Evolutionary conservation across 176 grass and related monocot genomes (phyloP).

Genomic region (Lolium rigidum): DNA sequence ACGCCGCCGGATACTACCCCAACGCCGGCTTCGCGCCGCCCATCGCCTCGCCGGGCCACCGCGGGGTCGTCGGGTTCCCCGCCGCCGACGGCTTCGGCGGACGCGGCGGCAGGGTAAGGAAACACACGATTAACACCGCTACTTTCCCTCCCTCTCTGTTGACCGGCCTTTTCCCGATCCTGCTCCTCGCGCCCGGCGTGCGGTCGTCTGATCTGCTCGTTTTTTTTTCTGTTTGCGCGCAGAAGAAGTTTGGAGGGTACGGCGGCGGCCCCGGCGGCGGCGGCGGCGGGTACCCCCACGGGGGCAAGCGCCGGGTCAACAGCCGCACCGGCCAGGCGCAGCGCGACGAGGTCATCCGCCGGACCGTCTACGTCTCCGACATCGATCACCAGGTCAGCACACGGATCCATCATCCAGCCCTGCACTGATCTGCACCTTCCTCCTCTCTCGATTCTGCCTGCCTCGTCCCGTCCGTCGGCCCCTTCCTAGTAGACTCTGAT

Average conservation of each 20-base stretch:
- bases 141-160: background rate
- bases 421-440: background rate
- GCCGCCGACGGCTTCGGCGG: slow-evolving; percentile 40
- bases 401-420: slow-evolving; percentile 41
- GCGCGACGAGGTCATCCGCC: slow-evolving; percentile 86
- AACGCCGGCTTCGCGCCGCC: slow-evolving; percentile 41
- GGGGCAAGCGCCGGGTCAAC: slow-evolving; percentile 75
- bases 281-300: slow-evolving; percentile 44
- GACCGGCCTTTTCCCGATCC: background rate
- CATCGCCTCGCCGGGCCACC: slow-evolving; percentile 40
- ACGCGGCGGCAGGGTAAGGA: slow-evolving; percentile 61
- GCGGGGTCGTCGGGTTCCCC: slow-evolving; percentile 57
- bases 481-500: background rate
- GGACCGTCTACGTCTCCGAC: slow-evolving; percentile 96
- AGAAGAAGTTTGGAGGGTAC: slow-evolving; percentile 71
- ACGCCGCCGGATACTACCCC: slow-evolving; percentile 59
- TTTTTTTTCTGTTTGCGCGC: background rate
- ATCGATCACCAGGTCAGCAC: slow-evolving; percentile 89
- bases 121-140: background rate
- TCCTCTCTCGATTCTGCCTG: background rate
- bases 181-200: background rate
- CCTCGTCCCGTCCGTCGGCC: background rate
- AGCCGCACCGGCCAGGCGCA: slow-evolving; percentile 89
- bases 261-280: background rate
- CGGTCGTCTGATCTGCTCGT: slow-evolving; percentile 4